Conservation (phyloP, 1,284 basidiomycete species). For the Athelia sp. region DNA sequence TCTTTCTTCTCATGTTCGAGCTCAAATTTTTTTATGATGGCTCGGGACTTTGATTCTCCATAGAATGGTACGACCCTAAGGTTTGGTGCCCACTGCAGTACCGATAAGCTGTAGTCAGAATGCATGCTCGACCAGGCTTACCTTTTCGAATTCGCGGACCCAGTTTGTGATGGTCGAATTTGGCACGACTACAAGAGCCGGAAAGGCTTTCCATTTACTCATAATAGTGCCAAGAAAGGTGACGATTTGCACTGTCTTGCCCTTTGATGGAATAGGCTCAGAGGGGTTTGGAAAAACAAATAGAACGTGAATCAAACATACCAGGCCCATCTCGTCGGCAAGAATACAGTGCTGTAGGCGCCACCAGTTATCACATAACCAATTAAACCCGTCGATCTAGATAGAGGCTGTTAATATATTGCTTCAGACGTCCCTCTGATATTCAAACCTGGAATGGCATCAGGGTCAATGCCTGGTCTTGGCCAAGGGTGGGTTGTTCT, state of each 20-base stretch:
- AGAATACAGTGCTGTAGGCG: constrained; percentile 85
- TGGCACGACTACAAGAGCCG: constrained; percentile 88
- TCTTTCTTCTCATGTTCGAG: constrained; percentile 54
- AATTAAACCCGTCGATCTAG: constrained; percentile 89
- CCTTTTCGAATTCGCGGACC: constrained; percentile 77
- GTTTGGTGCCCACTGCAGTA: constrained; percentile 76
- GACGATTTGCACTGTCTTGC: constrained; percentile 91
- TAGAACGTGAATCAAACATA: constrained; percentile 26
- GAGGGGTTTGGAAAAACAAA: constrained; percentile 1
- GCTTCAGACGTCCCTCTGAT: neutral
- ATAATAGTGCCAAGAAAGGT: constrained; percentile 82
- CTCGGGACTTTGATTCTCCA: constrained; percentile 74
- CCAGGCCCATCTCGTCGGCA: constrained; percentile 97
- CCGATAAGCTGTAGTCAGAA: neutral
- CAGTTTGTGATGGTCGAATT: constrained; percentile 92
- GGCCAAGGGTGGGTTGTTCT: constrained; percentile 59
- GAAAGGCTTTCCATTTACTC: constrained; percentile 56
- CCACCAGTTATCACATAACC: constrained; percentile 90
- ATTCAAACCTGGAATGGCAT: constrained; percentile 78
- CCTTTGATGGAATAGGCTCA: constrained; percentile 36
- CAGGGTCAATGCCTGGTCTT: constrained; percentile 54
- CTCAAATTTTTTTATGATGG: constrained; percentile 81
- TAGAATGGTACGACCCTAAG: constrained; percentile 81
- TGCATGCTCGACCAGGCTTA: neutral
- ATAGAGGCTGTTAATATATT: constrained; percentile 8